Percentiles rank a stretch among this genome's conserved stretches.
phyloP scores from a whole-genome alignment of 1,284 basidiomycete species.

The Rhizoctonia solani region DNA sequence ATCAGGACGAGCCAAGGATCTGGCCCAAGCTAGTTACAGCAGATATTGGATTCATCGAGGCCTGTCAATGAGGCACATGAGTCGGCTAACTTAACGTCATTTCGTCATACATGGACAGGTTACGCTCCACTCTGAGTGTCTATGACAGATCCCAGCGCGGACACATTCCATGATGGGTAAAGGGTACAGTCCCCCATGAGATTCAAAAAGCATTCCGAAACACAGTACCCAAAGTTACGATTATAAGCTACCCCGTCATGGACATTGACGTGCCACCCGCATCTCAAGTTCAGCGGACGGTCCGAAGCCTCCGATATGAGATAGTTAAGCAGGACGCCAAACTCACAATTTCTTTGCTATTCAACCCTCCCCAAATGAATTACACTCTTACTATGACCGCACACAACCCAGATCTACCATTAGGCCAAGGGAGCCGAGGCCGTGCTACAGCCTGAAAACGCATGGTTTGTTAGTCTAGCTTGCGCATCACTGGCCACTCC shows the following conservation, averaged over 20 bases:
- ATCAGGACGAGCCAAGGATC: neutral
- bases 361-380: slow-evolving; percentile 15
- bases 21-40: neutral
- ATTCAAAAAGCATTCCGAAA: slow-evolving; percentile 35
- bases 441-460: slow-evolving; percentile 30
- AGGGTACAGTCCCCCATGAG: slow-evolving; percentile 14
- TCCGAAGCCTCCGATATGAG: slow-evolving; percentile 15
- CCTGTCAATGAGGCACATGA: too few relatives aligned
- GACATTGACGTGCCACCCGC: slow-evolving; percentile 12
- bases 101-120: slow-evolving; percentile 7
- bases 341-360: neutral
- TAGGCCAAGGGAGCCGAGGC: slow-evolving; percentile 7
- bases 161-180: slow-evolving; percentile 8
- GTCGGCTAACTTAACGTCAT: too few relatives aligned
- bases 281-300: slow-evolving; percentile 1
- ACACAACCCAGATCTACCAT: slow-evolving; percentile 2
- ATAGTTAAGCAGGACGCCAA: neutral
- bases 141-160: neutral
- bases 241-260: slow-evolving; percentile 5
- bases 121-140: neutral
- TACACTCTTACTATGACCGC: neutral
- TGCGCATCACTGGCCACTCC: slow-evolving; percentile 16
- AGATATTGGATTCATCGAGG: slow-evolving; percentile 7
- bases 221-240: slow-evolving; percentile 8
- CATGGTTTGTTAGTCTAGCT: slow-evolving; percentile 17